A percentile compares a stretch with the other conserved stretches of the same genome.
These are phyloP conservation scores for Chlorophyllum brunneum DNA, from an alignment of 768 basidiomycete species.

Conservation along the genomic window DNA sequence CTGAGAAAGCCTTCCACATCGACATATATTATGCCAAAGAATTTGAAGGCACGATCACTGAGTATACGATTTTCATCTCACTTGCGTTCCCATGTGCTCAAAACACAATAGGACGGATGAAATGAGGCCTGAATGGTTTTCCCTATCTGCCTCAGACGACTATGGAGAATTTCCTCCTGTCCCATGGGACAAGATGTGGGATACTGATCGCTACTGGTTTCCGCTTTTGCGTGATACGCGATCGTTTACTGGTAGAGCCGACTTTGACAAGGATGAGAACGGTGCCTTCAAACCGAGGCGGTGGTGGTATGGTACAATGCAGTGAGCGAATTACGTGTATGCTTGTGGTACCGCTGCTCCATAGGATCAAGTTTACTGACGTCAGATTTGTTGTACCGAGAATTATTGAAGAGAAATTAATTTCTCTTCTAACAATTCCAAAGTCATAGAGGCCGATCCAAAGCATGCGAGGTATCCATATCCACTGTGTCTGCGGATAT, in stretches of 20 bases:
- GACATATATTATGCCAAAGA: constrained; percentile 64
- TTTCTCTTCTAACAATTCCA: constrained; percentile 35
- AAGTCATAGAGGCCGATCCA: constrained; percentile 46
- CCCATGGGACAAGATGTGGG: constrained; percentile 61
- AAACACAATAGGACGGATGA: constrained; percentile 64
- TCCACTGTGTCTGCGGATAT: constrained; percentile 42
- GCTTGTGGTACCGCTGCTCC: not conserved
- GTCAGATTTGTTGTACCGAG: not conserved
- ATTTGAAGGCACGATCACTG: constrained; percentile 58
- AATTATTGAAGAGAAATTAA: not conserved
- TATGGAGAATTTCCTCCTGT: constrained; percentile 29
- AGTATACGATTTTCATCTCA: constrained; percentile 44
- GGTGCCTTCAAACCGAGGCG: constrained; percentile 22
- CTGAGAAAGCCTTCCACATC: constrained; percentile 64
- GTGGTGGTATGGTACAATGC: constrained; percentile 39
- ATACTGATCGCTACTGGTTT: constrained; percentile 65
- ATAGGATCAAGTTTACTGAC: not conserved
- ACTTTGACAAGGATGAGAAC: constrained; percentile 31
- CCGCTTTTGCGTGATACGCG: constrained; percentile 48
- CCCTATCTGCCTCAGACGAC: constrained; percentile 20
- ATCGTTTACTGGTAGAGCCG: constrained; percentile 42
- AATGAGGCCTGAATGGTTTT: constrained; percentile 85
- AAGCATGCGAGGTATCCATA: constrained; percentile 56
- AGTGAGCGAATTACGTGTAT: not conserved
- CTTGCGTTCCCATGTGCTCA: not conserved